Conservation (phyloP, 2,329 filamentous ascomycete species). For the Fusarium guadeloupense region DNA sequence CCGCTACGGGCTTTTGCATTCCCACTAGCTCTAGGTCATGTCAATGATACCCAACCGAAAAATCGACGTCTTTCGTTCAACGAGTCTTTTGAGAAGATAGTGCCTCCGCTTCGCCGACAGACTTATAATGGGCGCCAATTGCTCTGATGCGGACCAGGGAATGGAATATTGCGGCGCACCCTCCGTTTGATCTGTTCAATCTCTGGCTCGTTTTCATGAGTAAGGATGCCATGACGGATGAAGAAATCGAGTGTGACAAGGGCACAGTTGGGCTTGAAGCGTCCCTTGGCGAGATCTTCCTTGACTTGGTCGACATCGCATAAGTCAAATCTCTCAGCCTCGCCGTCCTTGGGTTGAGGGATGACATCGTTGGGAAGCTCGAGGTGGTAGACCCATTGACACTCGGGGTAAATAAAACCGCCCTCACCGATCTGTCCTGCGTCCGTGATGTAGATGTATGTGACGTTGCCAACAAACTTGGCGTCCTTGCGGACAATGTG, state of each 20-base stretch:
- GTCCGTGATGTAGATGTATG: slow-evolving; percentile 86
- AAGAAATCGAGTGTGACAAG: slow-evolving; percentile 90
- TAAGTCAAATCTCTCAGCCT: slow-evolving; percentile 86
- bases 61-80: slow-evolving; percentile 16
- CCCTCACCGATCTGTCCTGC: slow-evolving; percentile 80
- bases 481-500: slow-evolving; percentile 70
- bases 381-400: slow-evolving; percentile 91
- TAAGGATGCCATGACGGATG: slow-evolving; percentile 83
- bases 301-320: slow-evolving; percentile 80
- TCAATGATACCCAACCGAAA: slow-evolving; percentile 42
- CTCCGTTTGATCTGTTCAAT: slow-evolving; percentile 79
- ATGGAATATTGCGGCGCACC: slow-evolving; percentile 81
- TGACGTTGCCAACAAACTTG: slow-evolving; percentile 73
- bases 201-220: slow-evolving; percentile 78
- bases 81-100: slow-evolving; percentile 15
- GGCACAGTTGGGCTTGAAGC: slow-evolving; percentile 94
- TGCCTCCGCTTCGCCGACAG: neutral
- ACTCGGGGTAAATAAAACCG: slow-evolving; percentile 87
- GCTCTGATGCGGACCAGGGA: slow-evolving; percentile 72
- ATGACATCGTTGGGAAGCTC: slow-evolving; percentile 74
- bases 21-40: slow-evolving; percentile 33
- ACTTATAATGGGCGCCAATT: slow-evolving; percentile 41
- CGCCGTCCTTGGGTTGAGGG: slow-evolving; percentile 83
- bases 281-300: slow-evolving; percentile 72
- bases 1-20: slow-evolving; percentile 15